Base-by-base conservation (phyloP, 2,329 filamentous ascomycete genomes). In the Calycina herbarum region DNA sequence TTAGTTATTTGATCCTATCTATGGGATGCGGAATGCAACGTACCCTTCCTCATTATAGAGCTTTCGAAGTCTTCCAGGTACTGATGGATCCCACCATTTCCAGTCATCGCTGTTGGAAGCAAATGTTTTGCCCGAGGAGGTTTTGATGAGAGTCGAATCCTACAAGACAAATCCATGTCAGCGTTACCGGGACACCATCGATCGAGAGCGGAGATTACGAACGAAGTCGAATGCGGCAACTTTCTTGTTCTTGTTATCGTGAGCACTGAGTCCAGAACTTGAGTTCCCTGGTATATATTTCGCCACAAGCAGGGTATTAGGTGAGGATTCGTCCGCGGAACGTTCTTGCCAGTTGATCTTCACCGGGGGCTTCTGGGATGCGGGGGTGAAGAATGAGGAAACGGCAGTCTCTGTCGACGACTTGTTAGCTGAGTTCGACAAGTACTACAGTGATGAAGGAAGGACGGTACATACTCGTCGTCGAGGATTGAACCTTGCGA, bases 71-170 rank as follows among this genome's bases (percentile, higher is more conserved):
- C 81, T 86, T 0, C 77, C 78, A 0, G 93, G 92, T 0, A 98
- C 91, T 20, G 79, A 82, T 15, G 79, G 72, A 76, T 96, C 81
- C 93, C 93, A 98, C 95, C 95, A 99, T 77, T 92, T 93, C 95
- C 95, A 99, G 76, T 98, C 94, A 3, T 82, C 81, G 0, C 88
- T 85, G 69, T 88, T 86, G 61, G 84, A 84, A 2, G 87, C 84
- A 73, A 94, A 94, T 61, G 85, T 90, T 78, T 92, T 95, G 7
- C 93, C 93, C 0, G 93, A 96, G 3, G 87, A 83, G 0, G 93
- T 90, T 1, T 82, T 82, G 68, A 99, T 93, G 40, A 99, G 79
- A 0, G 95, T 99, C 7, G 92, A 95, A 76, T 99, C 95, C 89
- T 92, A 66, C 61, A 58, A 29, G 40, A 42, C 42, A 45, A 48